These are phyloP conservation scores for Dictyophora rubrovolvata DNA, from an alignment of 768 basidiomycete genomes.

Conservation along the genomic window DNA sequence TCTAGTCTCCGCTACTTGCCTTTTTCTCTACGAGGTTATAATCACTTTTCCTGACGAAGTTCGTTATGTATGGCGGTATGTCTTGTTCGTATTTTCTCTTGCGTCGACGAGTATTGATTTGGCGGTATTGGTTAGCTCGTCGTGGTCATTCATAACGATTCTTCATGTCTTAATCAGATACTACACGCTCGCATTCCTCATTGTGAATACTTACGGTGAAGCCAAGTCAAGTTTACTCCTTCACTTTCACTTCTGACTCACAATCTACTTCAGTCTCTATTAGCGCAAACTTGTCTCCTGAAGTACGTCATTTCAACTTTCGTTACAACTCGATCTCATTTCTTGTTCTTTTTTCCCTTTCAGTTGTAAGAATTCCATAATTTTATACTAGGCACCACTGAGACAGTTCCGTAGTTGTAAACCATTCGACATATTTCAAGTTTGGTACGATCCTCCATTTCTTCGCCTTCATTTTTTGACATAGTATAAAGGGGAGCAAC, in stretches of 20 bases:
- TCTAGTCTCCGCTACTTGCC: not conserved
- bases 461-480: not conserved
- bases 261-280: not conserved
- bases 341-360: not conserved
- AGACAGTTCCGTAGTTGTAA: not conserved
- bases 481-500: not conserved
- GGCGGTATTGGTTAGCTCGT: not conserved
- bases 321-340: not conserved
- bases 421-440: not conserved
- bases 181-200: not conserved
- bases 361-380: not conserved
- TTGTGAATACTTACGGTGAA: conserved; percentile 2
- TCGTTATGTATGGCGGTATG: not conserved
- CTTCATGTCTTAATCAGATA: not conserved
- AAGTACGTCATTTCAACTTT: not conserved
- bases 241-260: not conserved
- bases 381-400: not conserved
- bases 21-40: not conserved
- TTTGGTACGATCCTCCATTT: not conserved
- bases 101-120: not conserved
- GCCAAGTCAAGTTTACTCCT: not conserved
- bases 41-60: not conserved
- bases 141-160: not conserved
- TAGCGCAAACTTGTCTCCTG: not conserved
- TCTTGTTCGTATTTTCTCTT: not conserved